These are phyloP conservation scores for Galeopsis tetrahit DNA, from an alignment of 257 asterid species.

Conservation along the genomic window DNA sequence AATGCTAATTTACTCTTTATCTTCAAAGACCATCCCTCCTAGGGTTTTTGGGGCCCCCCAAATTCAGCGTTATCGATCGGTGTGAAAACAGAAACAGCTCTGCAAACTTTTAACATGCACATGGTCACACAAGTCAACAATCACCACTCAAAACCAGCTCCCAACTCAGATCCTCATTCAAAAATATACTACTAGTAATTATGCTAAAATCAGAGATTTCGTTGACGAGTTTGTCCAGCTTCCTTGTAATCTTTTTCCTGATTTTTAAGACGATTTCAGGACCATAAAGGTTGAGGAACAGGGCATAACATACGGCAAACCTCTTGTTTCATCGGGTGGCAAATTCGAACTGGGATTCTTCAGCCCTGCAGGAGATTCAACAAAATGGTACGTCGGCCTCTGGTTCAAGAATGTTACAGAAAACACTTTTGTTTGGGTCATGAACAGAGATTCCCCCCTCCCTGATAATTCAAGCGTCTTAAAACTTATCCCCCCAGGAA, in stretches of 20 bases:
- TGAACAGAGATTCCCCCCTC: constrained; percentile 40
- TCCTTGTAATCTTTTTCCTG: constrained; percentile 18
- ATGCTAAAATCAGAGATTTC: too few relatives aligned
- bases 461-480: constrained; percentile 31
- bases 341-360: constrained; percentile 32
- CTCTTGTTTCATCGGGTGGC: constrained; percentile 29
- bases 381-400: constrained; percentile 40
- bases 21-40: too few relatives aligned
- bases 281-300: background rate
- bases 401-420: constrained; percentile 44
- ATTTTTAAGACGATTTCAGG: constrained; percentile 3
- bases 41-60: too few relatives aligned
- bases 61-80: too few relatives aligned
- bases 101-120: too few relatives aligned
- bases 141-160: too few relatives aligned
- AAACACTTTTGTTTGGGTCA: constrained; percentile 39
- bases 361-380: constrained; percentile 35
- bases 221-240: constrained; percentile 3
- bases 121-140: too few relatives aligned
- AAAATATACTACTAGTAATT: too few relatives aligned
- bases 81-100: too few relatives aligned
- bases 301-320: constrained; percentile 25
- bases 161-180: too few relatives aligned
- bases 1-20: too few relatives aligned
- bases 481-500: constrained; percentile 30